Percentiles rank a stretch among this genome's conserved stretches.
Evolutionary conservation across 2,329 filamentous ascomycete genomes (phyloP).

Genomic region (Chaetothyriales sp.): DNA sequence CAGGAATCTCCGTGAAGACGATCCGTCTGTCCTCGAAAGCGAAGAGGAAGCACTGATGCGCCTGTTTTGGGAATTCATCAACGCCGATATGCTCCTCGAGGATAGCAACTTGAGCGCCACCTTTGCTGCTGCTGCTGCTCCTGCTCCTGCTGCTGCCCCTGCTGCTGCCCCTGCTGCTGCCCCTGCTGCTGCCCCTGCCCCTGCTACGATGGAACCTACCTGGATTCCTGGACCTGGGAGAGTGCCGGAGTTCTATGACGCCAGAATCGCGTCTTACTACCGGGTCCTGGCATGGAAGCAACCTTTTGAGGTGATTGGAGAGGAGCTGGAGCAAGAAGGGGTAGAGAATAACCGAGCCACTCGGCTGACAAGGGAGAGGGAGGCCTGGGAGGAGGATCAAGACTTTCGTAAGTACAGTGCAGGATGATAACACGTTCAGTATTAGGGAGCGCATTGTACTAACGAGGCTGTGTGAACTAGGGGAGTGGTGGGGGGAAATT

Average conservation of each 20-base stretch:
- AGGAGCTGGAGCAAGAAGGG: neutral
- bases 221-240: neutral
- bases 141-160: neutral
- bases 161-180: constrained; percentile 1
- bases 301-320: neutral
- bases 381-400: neutral
- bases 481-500: neutral
- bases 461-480: neutral
- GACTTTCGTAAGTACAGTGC: neutral
- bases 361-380: neutral
- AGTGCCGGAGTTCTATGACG: neutral
- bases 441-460: too few relatives aligned
- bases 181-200: constrained; percentile 1
- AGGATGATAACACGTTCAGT: neutral
- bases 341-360: neutral
- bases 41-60: neutral
- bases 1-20: neutral
- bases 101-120: neutral
- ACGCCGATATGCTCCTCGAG: neutral
- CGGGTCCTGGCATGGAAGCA: neutral
- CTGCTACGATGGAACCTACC: neutral
- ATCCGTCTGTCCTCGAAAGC: neutral
- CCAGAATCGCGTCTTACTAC: neutral
- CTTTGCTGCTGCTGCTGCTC: constrained; percentile 3
- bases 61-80: neutral